phyloP scores from a whole-genome alignment of 2,329 filamentous ascomycete species.

The Akanthomyces uredinophilus region DNA sequence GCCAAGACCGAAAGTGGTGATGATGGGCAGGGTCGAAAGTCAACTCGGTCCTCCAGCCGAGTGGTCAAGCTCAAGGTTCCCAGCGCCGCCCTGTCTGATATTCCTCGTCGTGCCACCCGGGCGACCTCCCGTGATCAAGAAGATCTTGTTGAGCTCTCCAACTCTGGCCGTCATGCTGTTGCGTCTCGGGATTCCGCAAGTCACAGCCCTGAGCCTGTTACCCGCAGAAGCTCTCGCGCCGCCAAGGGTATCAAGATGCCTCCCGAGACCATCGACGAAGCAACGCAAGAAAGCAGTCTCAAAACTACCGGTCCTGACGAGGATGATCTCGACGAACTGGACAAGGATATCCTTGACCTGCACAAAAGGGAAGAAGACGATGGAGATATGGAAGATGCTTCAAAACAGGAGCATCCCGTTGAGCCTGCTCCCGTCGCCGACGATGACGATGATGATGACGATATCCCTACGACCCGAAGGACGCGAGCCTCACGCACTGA shows the following conservation, averaged over 20 bases:
- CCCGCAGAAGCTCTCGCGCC: constrained; percentile 44
- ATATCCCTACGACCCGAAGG: constrained; percentile 43
- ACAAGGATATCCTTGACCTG: constrained; percentile 33
- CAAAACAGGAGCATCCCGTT: constrained; percentile 20
- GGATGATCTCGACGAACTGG: constrained; percentile 31
- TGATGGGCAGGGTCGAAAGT: constrained; percentile 23
- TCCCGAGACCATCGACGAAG: constrained; percentile 47
- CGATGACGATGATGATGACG: constrained; percentile 43
- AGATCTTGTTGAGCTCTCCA: constrained; percentile 52
- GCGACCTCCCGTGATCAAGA: constrained; percentile 52
- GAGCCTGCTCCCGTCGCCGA: constrained; percentile 21
- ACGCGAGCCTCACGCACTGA: constrained; percentile 36
- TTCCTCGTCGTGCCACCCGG: constrained; percentile 45
- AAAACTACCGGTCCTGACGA: constrained; percentile 21
- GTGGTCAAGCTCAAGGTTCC: constrained; percentile 43
- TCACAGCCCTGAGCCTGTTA: constrained; percentile 49
- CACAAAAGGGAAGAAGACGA: constrained; percentile 24
- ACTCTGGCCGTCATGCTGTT: constrained; percentile 54
- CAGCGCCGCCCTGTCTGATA: constrained; percentile 22
- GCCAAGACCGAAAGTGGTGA: constrained; percentile 25
- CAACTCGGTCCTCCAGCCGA: constrained; percentile 26
- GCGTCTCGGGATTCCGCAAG: constrained; percentile 47
- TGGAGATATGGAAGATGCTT: constrained; percentile 25
- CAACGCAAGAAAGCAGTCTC: constrained; percentile 47
- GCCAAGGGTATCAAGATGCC: constrained; percentile 46